Evolutionary conservation across 495 filamentous ascomycete genomes (phyloP), one percentile per base, ranked within the genome.

Genomic region (Penicillium cosmopolitanum): DNA sequence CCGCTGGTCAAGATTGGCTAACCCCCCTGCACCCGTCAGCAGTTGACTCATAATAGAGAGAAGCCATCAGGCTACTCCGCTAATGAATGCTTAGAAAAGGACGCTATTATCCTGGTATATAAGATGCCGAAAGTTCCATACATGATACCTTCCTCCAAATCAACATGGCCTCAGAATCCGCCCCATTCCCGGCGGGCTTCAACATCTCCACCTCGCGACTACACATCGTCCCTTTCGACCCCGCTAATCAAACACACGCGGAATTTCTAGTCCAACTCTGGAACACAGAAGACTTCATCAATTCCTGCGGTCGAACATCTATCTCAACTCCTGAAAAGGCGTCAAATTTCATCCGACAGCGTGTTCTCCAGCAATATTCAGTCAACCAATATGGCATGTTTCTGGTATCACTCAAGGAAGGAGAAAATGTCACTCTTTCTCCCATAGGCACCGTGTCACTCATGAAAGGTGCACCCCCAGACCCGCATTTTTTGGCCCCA

Each of bases 241-340:
- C 71, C 3, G 38, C 28, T 18, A 56, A 64, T 47, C 56, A 64
- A 52, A 28, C 38, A 2, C 76, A 79, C 62, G 68, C 68, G 58
- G 59, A 66, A 48, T 79, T 79, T 47, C 57, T 77, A 8, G 65
- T 70, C 25, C 50, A 57, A 21, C 59, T 79, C 10, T 78, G 71
- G 65, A 77, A 66, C 46, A 68, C 64, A n/a, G 71, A 73, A 19
- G 65, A 73, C 11, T 66, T 70, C 35, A 66, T 70, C 47, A 52
- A 53, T 10, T 60, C 53, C 11, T 57, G 54, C 19, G 70, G 74
- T n/a, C 47, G 53, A 8, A 65, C 60, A 1, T 42, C 53, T 21
- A 64, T 76, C 23, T 56, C 61, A 21, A 66, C 63, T 6, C 55
- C 70, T 7, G 64, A 65, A 13, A 62, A 60, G 15, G 73, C 72